Conservation (phyloP, 306 rosid genomes). For the Glycine latifolia region DNA sequence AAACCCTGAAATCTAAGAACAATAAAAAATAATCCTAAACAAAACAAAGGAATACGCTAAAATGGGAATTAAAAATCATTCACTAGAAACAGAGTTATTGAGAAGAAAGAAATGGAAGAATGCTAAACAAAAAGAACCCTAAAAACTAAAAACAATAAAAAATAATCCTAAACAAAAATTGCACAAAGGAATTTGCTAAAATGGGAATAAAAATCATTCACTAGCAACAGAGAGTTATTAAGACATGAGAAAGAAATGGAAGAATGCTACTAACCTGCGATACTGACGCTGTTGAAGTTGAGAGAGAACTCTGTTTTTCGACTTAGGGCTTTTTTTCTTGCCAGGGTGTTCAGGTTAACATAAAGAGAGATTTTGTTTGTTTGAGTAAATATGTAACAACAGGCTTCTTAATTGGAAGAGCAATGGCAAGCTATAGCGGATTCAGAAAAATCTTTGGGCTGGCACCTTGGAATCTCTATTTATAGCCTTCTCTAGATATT, state of each 20-base stretch:
- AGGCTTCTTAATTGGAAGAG: background rate
- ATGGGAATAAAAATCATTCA: background rate
- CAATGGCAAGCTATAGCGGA: background rate
- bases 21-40: no score
- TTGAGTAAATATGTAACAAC: background rate
- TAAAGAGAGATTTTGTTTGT: background rate
- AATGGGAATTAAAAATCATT: background rate
- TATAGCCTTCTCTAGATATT: conserved; percentile 84
- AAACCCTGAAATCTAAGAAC: background rate
- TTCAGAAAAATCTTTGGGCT: conserved; percentile 37
- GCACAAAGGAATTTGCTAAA: background rate
- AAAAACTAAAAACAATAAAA: background rate
- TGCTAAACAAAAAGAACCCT: conserved; percentile 33
- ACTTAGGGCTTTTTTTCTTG: background rate
- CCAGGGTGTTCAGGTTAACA: background rate
- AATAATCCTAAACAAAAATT: background rate
- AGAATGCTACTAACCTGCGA: conserved; percentile 48
- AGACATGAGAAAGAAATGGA: background rate
- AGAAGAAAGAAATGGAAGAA: background rate
- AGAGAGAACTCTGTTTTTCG: background rate
- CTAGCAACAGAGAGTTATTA: background rate
- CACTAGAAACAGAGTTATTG: background rate
- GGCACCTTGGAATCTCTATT: conserved; percentile 43
- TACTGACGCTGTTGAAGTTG: background rate
- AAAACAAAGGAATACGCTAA: no score